Percentiles rank a stretch among this genome's conserved stretches.
These are phyloP conservation scores for Leccinum disarticulatum DNA, from an alignment of 768 basidiomycete species.

Conservation along the genomic window DNA sequence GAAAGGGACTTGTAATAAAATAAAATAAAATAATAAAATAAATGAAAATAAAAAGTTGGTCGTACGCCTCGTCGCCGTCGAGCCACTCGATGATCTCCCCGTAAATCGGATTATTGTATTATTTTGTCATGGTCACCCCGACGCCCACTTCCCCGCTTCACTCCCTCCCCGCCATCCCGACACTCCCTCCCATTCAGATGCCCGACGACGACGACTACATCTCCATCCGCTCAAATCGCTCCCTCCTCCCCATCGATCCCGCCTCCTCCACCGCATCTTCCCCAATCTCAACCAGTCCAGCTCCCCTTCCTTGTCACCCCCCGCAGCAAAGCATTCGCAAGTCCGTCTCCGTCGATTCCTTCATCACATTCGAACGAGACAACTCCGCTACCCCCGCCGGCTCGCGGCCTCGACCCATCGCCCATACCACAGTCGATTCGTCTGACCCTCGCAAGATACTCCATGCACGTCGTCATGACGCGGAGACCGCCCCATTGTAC, in stretches of 20 bases:
- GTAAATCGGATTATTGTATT: slow-evolving; percentile 13
- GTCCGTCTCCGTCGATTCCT: slow-evolving; percentile 77
- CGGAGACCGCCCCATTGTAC: slow-evolving; percentile 33
- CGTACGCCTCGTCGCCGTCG: slow-evolving; percentile 9
- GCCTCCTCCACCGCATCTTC: slow-evolving; percentile 46
- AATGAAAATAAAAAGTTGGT: slow-evolving; percentile 7
- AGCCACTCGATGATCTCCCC: slow-evolving; percentile 12
- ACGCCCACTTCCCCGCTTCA: slow-evolving; percentile 21
- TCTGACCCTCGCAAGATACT: slow-evolving; percentile 33
- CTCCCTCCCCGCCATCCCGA: slow-evolving; percentile 38
- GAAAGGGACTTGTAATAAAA: not conserved
- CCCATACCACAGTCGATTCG: slow-evolving; percentile 36
- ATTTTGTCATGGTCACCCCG: slow-evolving; percentile 21
- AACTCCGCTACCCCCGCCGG: slow-evolving; percentile 29
- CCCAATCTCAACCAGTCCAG: slow-evolving; percentile 20
- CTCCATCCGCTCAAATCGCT: slow-evolving; percentile 23
- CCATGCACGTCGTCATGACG: slow-evolving; percentile 27
- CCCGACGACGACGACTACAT: slow-evolving; percentile 30
- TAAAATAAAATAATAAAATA: not conserved
- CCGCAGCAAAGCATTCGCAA: slow-evolving; percentile 53
- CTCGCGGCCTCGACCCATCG: slow-evolving; percentile 40
- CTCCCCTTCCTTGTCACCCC: slow-evolving; percentile 17
- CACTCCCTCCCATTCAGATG: slow-evolving; percentile 47
- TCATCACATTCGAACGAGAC: slow-evolving; percentile 49
- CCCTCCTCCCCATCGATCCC: slow-evolving; percentile 38